phyloP scores from a whole-genome alignment of 176 grass and related monocot genomes.

The Oryza meridionalis region DNA sequence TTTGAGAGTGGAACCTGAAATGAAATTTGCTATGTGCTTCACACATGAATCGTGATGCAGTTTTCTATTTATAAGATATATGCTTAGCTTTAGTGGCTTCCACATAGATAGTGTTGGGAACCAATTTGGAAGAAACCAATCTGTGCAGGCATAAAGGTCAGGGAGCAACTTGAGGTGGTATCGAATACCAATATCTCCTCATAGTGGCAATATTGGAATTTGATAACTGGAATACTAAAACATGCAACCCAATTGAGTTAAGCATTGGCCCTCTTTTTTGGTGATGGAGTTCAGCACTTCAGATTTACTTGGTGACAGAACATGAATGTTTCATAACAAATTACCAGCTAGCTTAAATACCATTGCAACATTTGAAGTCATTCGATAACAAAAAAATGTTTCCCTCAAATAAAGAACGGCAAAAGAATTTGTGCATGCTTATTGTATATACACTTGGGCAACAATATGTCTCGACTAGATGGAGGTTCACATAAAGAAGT shows the following conservation, averaged over 20 bases:
- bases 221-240: background rate
- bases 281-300: background rate
- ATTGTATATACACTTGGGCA: background rate
- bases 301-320: conserved; percentile 2
- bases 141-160: background rate
- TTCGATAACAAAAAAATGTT: background rate
- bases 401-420: background rate
- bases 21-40: no score
- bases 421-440: background rate
- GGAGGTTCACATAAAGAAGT: background rate
- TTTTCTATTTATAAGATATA: background rate
- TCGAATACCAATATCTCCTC: background rate
- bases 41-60: no score
- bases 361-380: background rate
- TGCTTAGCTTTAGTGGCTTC: background rate
- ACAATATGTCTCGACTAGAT: background rate
- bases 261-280: background rate
- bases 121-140: background rate
- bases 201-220: background rate
- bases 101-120: background rate
- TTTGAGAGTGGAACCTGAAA: background rate
- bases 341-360: background rate
- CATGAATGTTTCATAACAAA: background rate
- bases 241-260: background rate
- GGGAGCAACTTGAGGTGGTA: background rate